Evolutionary conservation across 805 yeast genomes (phyloP).

Genomic region (Tetrapisispora fleetii): DNA sequence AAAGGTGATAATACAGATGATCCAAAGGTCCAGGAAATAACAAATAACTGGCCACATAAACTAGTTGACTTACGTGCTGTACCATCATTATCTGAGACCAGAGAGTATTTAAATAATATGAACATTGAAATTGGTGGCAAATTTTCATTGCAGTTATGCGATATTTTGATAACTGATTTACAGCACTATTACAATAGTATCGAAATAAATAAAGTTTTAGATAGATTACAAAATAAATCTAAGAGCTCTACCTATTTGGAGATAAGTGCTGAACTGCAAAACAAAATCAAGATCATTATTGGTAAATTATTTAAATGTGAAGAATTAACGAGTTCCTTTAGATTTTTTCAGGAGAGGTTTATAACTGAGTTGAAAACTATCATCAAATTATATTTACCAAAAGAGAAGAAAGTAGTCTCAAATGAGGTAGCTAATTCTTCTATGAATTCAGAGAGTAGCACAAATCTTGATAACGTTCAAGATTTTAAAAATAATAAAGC

Average conservation of each 20-base stretch:
- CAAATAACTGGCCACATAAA: constrained; percentile 34
- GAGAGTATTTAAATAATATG: constrained; percentile 44
- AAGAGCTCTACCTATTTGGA: constrained; percentile 31
- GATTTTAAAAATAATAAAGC: background rate
- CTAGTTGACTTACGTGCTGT: constrained; percentile 25
- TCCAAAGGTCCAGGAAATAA: constrained; percentile 22
- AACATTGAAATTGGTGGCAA: constrained; percentile 59
- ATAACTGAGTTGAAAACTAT: constrained; percentile 62
- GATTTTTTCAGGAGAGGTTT: constrained; percentile 57
- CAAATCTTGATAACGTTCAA: background rate
- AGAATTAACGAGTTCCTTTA: constrained; percentile 50
- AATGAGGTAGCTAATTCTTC: background rate
- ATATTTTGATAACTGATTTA: constrained; percentile 50
- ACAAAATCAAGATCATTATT: constrained; percentile 38
- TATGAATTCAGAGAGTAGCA: background rate
- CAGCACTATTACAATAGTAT: constrained; percentile 45
- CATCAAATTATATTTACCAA: constrained; percentile 57
- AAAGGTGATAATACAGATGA: constrained; percentile 37
- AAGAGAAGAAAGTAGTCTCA: constrained; percentile 18
- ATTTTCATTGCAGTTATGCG: constrained; percentile 50
- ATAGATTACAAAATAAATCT: constrained; percentile 31
- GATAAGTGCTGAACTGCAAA: constrained; percentile 34
- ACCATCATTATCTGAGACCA: constrained; percentile 30
- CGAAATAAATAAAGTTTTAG: constrained; percentile 39
- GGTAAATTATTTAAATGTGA: constrained; percentile 53